phyloP scores from a whole-genome alignment of 2,329 filamentous ascomycete genomes.

The Aspergillus fumigatus region DNA sequence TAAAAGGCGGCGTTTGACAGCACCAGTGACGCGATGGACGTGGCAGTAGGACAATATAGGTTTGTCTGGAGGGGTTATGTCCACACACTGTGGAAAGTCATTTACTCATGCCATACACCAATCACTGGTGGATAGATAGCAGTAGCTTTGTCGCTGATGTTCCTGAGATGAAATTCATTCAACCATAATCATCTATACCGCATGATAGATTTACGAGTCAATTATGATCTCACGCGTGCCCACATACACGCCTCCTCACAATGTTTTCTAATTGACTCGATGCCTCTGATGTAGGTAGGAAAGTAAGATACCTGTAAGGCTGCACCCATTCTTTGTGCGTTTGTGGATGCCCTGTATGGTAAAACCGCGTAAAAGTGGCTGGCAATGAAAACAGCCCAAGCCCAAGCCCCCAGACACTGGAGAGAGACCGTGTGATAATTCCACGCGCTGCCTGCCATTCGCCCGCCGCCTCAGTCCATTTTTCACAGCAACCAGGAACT shows the following conservation, averaged over 20 bases:
- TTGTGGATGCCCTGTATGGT: not conserved
- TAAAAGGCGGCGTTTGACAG: not conserved
- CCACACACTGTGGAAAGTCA: not conserved
- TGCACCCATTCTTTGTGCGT: constrained; percentile 5
- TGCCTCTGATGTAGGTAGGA: not conserved
- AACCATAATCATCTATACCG: not conserved
- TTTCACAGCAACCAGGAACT: constrained; percentile 25
- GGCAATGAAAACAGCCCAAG: not conserved
- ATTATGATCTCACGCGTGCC: not conserved
- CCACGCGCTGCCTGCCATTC: constrained; percentile 28
- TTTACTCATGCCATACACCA: not conserved
- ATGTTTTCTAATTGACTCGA: not conserved
- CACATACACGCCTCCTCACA: not conserved
- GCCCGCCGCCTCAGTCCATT: constrained; percentile 11
- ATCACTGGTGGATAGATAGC: no score
- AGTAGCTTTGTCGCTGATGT: not conserved
- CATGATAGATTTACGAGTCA: not conserved
- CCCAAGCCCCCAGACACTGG: not conserved
- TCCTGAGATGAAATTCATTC: not conserved
- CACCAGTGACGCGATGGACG: not conserved
- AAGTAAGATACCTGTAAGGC: not conserved
- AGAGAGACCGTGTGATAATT: constrained; percentile 15
- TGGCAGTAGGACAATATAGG: not conserved
- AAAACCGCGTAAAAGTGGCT: constrained; percentile 15
- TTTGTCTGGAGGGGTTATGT: not conserved